phyloP scores from a whole-genome alignment of 805 yeast species.

The Aciculoconidium aculeatum region DNA sequence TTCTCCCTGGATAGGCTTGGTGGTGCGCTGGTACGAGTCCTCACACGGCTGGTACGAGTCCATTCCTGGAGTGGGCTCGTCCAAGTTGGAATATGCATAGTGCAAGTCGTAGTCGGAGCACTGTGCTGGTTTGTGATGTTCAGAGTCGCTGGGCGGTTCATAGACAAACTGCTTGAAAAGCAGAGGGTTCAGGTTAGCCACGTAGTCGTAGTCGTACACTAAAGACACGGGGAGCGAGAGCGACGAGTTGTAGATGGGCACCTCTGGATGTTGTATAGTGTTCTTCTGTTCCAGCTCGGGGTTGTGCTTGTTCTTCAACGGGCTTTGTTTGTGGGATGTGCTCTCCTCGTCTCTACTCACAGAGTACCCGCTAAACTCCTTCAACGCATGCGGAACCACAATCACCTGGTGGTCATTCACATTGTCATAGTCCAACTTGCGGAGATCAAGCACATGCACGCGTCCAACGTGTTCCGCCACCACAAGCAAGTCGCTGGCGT shows the following conservation, averaged over 20 bases:
- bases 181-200: slow-evolving; percentile 30
- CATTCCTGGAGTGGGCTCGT: slow-evolving; percentile 12
- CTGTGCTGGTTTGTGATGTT: slow-evolving; percentile 2
- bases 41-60: slow-evolving; percentile 10
- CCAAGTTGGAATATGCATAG: slow-evolving; percentile 19
- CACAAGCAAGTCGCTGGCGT: slow-evolving; percentile 69
- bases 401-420: slow-evolving; percentile 67
- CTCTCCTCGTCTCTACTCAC: slow-evolving; percentile 8
- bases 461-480: slow-evolving; percentile 83
- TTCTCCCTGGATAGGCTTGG: slow-evolving; percentile 36
- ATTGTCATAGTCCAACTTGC: slow-evolving; percentile 41
- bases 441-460: slow-evolving; percentile 76
- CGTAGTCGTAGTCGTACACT: slow-evolving; percentile 38
- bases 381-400: slow-evolving; percentile 50
- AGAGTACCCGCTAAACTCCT: slow-evolving; percentile 30
- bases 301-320: not conserved
- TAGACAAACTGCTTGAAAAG: slow-evolving; percentile 32
- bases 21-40: slow-evolving; percentile 25
- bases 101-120: slow-evolving; percentile 10
- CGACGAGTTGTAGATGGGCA: slow-evolving; percentile 4
- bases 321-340: slow-evolving; percentile 4
- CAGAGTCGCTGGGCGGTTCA: slow-evolving; percentile 19
- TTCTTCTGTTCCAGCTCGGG: slow-evolving; percentile 2
- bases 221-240: slow-evolving; percentile 22
- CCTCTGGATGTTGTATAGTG: slow-evolving; percentile 1